Evolutionary conservation across 257 asterid genomes (phyloP), one percentile per base, ranked within the genome.

Genomic region (Prunella vulgaris): DNA sequence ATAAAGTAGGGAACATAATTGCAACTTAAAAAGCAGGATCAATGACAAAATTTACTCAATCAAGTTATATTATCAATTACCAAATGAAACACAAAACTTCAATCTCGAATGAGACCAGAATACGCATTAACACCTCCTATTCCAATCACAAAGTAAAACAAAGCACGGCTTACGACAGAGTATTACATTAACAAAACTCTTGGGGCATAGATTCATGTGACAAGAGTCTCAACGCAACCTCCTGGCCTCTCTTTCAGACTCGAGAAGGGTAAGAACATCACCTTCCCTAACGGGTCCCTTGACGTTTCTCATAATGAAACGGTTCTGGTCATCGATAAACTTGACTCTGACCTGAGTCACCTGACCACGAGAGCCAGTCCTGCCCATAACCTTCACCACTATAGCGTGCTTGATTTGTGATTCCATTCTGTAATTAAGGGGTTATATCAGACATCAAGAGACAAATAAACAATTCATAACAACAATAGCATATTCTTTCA

Each of bases 231-330:
- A 69, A 30, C 74, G 74, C 65, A 69, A 30, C 67, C 74, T 69
- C 4, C 74, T 7, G 25, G 74, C 74, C 44, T 69, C 74, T 38
- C 74, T 57, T 33, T 69, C 74, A 24, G 74, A 69, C 67, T 69
- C 74, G 21, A 69, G 66, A 12, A 69, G 46, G 59, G 74, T 69
- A 18, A 67, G 79, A 52, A 59, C 65, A 54, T 75, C 79, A 24
- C 79, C 74, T n/a, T 75, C 74, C 74, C 79, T 75, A 22, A 75
- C 75, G 17, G 70, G 71, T 17, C 71, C 70, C 70, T 65, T 65
- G 17, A 48, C 70, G 12, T 65, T 65, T 28, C 76, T 57, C 76
- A 69, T 63, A n/a, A 63, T 70, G 67, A 64, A 64, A 40, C 62
- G 73, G 48, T 56, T 64, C 64, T 64, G 64, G 28, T 76, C 64